A percentile compares a stretch with the other conserved stretches of the same genome.
Conservation (phyloP, 2,329 filamentous ascomycete genomes). For the Chrysoporthe cubensis region DNA sequence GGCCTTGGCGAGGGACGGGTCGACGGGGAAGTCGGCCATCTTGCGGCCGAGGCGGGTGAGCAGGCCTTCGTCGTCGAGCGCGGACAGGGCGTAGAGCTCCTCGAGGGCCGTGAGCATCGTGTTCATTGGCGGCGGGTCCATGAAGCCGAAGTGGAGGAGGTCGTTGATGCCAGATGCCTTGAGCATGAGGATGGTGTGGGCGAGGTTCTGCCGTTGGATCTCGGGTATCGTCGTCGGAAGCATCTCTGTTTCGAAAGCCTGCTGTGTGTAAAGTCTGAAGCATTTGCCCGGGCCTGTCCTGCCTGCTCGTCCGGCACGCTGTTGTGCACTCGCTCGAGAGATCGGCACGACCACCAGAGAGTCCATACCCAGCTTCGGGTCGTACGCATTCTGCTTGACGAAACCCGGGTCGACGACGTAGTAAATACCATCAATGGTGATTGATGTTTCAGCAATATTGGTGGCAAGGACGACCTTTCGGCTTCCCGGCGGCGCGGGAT, state of each 20-base stretch:
- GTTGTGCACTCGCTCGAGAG: constrained; percentile 94
- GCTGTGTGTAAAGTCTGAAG: constrained; percentile 93
- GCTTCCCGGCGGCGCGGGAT: constrained; percentile 82
- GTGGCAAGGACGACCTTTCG: constrained; percentile 97
- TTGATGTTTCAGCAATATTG: constrained; percentile 97
- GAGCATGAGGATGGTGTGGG: constrained; percentile 92
- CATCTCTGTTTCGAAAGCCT: constrained; percentile 96
- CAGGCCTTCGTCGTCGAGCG: constrained; percentile 92
- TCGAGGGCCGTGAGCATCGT: constrained; percentile 97
- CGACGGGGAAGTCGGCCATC: constrained; percentile 99
- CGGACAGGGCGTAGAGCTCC: constrained; percentile 89
- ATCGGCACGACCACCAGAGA: constrained; percentile 94
- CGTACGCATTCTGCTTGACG: constrained; percentile 96
- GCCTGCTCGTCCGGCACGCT: constrained; percentile 88
- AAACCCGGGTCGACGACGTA: constrained; percentile 98
- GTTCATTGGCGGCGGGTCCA: constrained; percentile 97
- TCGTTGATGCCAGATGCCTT: constrained; percentile 99
- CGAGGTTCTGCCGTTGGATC: constrained; percentile 92
- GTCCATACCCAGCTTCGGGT: constrained; percentile 97
- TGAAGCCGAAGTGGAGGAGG: constrained; percentile 95
- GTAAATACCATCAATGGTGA: constrained; percentile 97
- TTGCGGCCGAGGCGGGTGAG: constrained; percentile 89
- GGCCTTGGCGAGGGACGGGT: constrained; percentile 87
- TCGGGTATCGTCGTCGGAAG: constrained; percentile 93
- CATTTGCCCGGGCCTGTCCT: constrained; percentile 95